A percentile compares a stretch with the other conserved stretches of the same genome.
phyloP scores from a whole-genome alignment of 2,329 filamentous ascomycete genomes.

The Passalora sequoiae region DNA sequence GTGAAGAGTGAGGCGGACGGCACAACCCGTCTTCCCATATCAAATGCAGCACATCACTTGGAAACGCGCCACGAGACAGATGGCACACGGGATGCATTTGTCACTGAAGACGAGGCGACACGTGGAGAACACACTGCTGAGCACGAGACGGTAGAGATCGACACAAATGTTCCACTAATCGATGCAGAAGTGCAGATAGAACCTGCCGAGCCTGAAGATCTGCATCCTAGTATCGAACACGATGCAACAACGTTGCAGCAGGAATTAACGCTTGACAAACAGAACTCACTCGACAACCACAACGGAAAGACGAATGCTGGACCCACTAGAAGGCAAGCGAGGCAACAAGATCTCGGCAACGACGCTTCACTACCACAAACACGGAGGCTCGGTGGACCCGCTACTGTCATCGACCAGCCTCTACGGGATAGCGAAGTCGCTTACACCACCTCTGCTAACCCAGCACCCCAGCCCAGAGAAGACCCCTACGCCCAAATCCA shows the following conservation, averaged over 20 bases:
- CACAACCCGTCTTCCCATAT: neutral
- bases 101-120: constrained; percentile 3
- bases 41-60: neutral
- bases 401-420: no score
- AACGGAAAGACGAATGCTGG: no score
- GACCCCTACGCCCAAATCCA: constrained; percentile 33
- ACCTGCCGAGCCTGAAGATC: neutral
- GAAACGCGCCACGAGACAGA: no score
- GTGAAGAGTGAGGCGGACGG: constrained; percentile 7
- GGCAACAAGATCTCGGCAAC: no score
- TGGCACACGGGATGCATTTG: neutral
- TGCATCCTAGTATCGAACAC: neutral
- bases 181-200: neutral
- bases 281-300: no score
- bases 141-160: neutral
- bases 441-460: no score
- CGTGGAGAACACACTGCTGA: neutral
- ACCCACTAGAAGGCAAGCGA: no score
- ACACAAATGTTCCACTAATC: neutral
- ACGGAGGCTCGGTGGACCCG: no score
- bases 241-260: neutral
- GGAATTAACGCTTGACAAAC: no score
- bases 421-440: no score
- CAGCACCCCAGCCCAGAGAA: neutral
- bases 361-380: no score